Percentiles rank a stretch among this genome's conserved stretches.
Conservation (phyloP, 768 basidiomycete genomes). For the Leucocoprinus leucothites region DNA sequence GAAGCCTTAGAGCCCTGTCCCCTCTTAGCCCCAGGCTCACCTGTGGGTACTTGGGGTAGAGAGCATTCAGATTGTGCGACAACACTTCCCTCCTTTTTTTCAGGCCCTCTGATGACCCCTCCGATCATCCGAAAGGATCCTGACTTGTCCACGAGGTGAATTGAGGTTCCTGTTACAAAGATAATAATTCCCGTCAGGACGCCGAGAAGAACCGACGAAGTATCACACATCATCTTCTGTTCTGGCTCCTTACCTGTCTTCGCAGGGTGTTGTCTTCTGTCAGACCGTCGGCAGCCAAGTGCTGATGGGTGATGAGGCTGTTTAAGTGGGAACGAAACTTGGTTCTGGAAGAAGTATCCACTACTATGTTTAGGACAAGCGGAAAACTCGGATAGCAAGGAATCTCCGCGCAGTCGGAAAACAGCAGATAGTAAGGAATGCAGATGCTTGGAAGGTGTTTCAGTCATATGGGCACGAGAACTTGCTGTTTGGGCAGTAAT, state of each 20-base stretch:
- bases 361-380: not conserved
- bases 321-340: not conserved
- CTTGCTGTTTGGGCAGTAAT: too few relatives aligned
- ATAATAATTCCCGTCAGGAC: not conserved
- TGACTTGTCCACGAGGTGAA: not conserved
- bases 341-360: not conserved
- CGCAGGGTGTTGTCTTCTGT: not conserved
- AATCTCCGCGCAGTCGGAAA: too few relatives aligned
- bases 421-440: too few relatives aligned
- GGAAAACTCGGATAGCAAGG: too few relatives aligned
- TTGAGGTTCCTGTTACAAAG: too few relatives aligned
- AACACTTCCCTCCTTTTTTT: not conserved
- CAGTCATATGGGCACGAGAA: too few relatives aligned
- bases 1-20: not conserved
- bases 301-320: not conserved
- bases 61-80: not conserved
- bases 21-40: not conserved
- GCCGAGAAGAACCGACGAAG: not conserved
- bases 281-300: not conserved
- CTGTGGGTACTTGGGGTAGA: constrained; percentile 1
- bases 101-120: not conserved
- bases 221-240: too few relatives aligned
- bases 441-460: too few relatives aligned
- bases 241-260: too few relatives aligned
- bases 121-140: not conserved